Evolutionary conservation across 495 filamentous ascomycete genomes (phyloP).

Genomic region (Astrothelium macrocarpum): DNA sequence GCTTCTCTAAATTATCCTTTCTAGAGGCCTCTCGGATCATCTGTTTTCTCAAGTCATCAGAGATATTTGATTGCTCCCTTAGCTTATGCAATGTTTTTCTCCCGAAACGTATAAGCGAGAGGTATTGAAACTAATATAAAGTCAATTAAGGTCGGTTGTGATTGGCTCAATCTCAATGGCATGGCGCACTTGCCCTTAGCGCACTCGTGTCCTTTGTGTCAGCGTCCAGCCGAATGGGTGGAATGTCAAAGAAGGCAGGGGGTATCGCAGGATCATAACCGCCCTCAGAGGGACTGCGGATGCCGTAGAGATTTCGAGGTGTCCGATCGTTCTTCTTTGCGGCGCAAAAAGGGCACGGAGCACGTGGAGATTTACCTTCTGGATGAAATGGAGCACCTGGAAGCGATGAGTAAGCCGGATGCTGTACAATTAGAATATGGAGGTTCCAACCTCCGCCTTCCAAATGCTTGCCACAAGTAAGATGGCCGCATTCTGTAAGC

Average conservation of each 20-base stretch:
- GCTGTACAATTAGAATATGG: neutral
- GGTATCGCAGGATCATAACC: slow-evolving; percentile 36
- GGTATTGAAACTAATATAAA: slow-evolving; percentile 34
- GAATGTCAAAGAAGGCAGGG: slow-evolving; percentile 28
- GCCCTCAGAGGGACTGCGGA: slow-evolving; percentile 29
- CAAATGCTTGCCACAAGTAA: slow-evolving; percentile 38
- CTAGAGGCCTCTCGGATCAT: slow-evolving; percentile 7
- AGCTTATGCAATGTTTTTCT: slow-evolving; percentile 15
- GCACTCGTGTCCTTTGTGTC: slow-evolving; percentile 28
- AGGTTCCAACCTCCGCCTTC: slow-evolving; percentile 32
- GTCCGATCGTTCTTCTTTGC: slow-evolving; percentile 24
- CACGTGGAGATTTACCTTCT: slow-evolving; percentile 27
- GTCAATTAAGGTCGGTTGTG: neutral
- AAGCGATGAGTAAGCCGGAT: slow-evolving; percentile 1
- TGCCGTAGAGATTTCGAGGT: slow-evolving; percentile 31
- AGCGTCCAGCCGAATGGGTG: slow-evolving; percentile 29
- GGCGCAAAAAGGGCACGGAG: slow-evolving; percentile 36
- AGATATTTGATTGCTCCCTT: slow-evolving; percentile 10
- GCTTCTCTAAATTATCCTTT: slow-evolving; percentile 21
- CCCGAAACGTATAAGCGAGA: slow-evolving; percentile 28
- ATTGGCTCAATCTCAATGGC: neutral
- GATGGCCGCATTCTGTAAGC: slow-evolving; percentile 37
- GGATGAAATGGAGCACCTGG: slow-evolving; percentile 37
- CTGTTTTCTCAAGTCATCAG: slow-evolving; percentile 8
- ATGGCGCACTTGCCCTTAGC: slow-evolving; percentile 25